Evolutionary conservation across 352 stramenopile genomes (phyloP).

Genomic region (Plasmopara muralis): DNA sequence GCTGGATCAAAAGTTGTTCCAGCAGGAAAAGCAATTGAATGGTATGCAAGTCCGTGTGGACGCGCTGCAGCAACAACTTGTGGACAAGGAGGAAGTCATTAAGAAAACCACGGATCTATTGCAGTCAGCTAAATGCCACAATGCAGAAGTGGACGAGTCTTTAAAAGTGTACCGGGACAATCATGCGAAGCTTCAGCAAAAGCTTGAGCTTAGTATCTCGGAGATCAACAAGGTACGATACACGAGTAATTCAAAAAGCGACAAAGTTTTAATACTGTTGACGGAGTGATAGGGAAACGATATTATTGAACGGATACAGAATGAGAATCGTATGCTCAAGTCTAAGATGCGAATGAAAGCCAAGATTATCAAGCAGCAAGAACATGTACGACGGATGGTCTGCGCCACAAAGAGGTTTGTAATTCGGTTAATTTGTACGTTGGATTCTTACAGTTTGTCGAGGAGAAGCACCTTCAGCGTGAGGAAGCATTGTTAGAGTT

Average conservation of each 20-base stretch:
- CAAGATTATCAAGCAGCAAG: constrained; percentile 88
- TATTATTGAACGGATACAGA: constrained; percentile 86
- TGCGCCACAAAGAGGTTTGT: neutral
- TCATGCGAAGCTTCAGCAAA: constrained; percentile 74
- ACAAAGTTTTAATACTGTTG: neutral
- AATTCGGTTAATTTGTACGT: constrained; percentile 6
- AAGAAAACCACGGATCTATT: constrained; percentile 67
- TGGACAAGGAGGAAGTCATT: constrained; percentile 71
- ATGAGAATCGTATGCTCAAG: constrained; percentile 67
- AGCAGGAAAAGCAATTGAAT: constrained; percentile 81
- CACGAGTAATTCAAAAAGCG: neutral
- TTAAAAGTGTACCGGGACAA: constrained; percentile 86
- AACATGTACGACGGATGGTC: constrained; percentile 33
- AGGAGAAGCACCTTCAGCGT: constrained; percentile 72
- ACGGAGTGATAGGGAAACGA: constrained; percentile 64
- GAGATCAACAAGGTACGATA: constrained; percentile 86
- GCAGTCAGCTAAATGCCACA: constrained; percentile 56
- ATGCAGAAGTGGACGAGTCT: constrained; percentile 81
- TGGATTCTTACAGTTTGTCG: constrained; percentile 33
- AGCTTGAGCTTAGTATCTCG: constrained; percentile 83
- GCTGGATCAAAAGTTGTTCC: constrained; percentile 73
- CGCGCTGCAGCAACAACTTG: constrained; percentile 69
- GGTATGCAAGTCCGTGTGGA: constrained; percentile 62
- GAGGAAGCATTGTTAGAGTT: constrained; percentile 56
- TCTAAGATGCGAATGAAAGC: constrained; percentile 83